A percentile compares a stretch with the other conserved stretches of the same genome.
Conservation (phyloP, 129 eudicot genomes). For the Artemisia annua region DNA sequence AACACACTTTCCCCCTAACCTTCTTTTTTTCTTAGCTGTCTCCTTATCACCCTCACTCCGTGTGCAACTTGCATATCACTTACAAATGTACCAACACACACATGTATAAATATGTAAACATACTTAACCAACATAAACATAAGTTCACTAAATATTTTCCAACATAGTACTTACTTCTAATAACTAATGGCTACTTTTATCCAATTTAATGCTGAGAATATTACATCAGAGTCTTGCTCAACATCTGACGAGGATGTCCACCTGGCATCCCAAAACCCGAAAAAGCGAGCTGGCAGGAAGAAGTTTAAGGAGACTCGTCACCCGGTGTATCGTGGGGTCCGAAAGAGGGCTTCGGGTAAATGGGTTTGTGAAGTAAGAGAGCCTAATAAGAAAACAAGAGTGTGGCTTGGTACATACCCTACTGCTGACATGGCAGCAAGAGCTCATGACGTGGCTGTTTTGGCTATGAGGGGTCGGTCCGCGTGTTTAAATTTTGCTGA, state of each 20-base stretch:
- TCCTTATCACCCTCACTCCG: slow-evolving; percentile 40
- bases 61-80: slow-evolving; percentile 22
- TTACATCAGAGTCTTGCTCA: slow-evolving; percentile 22
- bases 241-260: slow-evolving; percentile 38
- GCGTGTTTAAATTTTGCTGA: slow-evolving; percentile 87
- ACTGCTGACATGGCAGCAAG: slow-evolving; percentile 91
- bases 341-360: slow-evolving; percentile 69
- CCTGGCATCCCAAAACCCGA: slow-evolving; percentile 64
- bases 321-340: slow-evolving; percentile 77
- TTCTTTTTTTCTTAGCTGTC: slow-evolving; percentile 35
- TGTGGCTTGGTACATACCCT: slow-evolving; percentile 80
- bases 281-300: slow-evolving; percentile 78
- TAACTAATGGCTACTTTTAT: slow-evolving; percentile 24
- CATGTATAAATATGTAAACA: not conserved
- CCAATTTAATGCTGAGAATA: slow-evolving; percentile 19
- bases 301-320: slow-evolving; percentile 81
- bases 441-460: slow-evolving; percentile 86
- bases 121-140: not conserved
- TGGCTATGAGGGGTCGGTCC: slow-evolving; percentile 61
- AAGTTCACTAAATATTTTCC: slow-evolving; percentile 5
- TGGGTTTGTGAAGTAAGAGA: slow-evolving; percentile 87
- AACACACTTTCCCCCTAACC: slow-evolving; percentile 33
- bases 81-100: not conserved
- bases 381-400: slow-evolving; percentile 67
- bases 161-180: not conserved